phyloP scores from a whole-genome alignment of 768 basidiomycete species.

The Tricholoma matsutake region DNA sequence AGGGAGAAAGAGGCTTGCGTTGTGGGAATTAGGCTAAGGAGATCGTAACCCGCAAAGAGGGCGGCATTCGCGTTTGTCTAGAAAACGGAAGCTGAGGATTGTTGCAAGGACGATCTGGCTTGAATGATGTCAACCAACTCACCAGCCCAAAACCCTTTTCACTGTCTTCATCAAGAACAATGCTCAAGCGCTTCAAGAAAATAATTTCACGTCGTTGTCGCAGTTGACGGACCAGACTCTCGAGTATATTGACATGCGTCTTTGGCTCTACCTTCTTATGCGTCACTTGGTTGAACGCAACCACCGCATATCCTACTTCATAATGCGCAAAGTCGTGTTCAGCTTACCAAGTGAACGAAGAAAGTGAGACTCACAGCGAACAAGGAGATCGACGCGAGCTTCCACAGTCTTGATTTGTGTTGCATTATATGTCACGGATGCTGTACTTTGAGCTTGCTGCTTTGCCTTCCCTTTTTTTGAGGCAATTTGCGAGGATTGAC shows the following conservation, averaged over 20 bases:
- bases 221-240: constrained; percentile 56
- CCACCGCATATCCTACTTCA: constrained; percentile 82
- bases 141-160: constrained; percentile 86
- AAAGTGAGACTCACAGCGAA: constrained; percentile 56
- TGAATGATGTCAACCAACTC: constrained; percentile 15
- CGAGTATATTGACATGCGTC: constrained; percentile 62
- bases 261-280: constrained; percentile 71
- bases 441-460: constrained; percentile 23
- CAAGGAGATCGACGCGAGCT: constrained; percentile 61
- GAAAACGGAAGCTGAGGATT: not conserved
- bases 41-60: constrained; percentile 65
- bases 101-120: not conserved
- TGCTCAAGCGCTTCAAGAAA: constrained; percentile 74
- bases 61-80: constrained; percentile 72
- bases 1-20: constrained; percentile 69
- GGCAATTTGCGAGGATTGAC: constrained; percentile 23
- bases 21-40: constrained; percentile 74
- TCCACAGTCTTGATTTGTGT: constrained; percentile 60
- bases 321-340: not conserved
- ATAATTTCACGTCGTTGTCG: constrained; percentile 57
- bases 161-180: constrained; percentile 78
- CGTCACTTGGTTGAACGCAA: constrained; percentile 74
- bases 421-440: constrained; percentile 41
- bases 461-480: constrained; percentile 63
- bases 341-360: constrained; percentile 7